Evolutionary conservation across 148 eudicot genomes (phyloP), one percentile per base, ranked within the genome.

Genomic region (Nepenthes gracilis): DNA sequence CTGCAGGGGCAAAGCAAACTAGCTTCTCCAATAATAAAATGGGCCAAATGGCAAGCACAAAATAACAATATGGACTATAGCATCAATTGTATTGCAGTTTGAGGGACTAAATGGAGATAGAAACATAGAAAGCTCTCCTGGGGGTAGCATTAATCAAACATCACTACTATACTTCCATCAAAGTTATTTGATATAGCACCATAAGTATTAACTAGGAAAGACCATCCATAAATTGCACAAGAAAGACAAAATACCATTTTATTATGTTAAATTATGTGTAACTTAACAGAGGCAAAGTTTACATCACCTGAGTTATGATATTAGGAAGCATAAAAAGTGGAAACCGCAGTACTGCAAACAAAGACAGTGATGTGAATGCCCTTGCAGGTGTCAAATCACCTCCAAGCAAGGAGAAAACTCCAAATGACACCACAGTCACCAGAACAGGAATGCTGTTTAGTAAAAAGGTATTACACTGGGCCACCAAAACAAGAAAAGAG

Each of bases 261-360:
- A 2, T 1, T 1, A 55, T n/a, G 58, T 36, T 11, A 4, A 38
- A 9, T 14, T 13, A 56, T 40, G n/a, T 40, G 14, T 12, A 57
- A n/a, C 12, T 38, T 15, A 57, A 45, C 37, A 49, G 15, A 13
- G n/a, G 54, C 43, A 9, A 36, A 47, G 57, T 12, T 63, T 43
- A 59, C 33, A 47, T 10, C 64, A 87, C 98, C 96, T 85, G 98
- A 61, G 96, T 85, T 62, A 93, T 93, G 56, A 84, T 81, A 74
- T 84, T 86, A 12, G 98, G 98, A 67, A 93, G 98, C 98, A 88
- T 85, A 70, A 85, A 83, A 32, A 93, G 81, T 56, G 98, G 98
- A 73, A 84, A 88, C 13, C 88, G 86, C 55, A 93, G 73, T 43
- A 93, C 98, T 6, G 91, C 88, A 63, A 88, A 93, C 73, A 93